These are phyloP conservation scores for Lumnitzera littorea DNA, from an alignment of 345 rosid genomes.

Conservation along the genomic window DNA sequence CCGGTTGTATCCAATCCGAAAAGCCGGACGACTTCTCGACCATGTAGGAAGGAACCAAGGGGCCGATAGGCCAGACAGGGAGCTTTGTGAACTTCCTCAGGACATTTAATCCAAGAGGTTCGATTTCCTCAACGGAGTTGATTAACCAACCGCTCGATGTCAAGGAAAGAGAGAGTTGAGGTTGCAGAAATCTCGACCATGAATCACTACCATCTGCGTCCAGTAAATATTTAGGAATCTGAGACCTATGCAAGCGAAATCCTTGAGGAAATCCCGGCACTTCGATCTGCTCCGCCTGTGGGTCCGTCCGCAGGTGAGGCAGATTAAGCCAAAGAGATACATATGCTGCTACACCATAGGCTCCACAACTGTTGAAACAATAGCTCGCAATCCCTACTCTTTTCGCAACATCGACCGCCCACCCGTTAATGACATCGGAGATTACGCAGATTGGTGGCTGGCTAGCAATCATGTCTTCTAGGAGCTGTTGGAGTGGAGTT, in stretches of 20 bases:
- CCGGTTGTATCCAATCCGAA: not conserved
- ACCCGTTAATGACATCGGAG: conserved; percentile 31
- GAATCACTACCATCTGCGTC: conserved; percentile 32
- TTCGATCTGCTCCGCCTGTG: conserved; percentile 17
- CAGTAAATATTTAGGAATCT: conserved; percentile 22
- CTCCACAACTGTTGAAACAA: conserved; percentile 29
- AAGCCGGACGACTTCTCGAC: conserved; percentile 4
- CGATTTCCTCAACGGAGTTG: conserved; percentile 24
- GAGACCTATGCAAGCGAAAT: conserved; percentile 30
- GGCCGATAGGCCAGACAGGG: conserved; percentile 41
- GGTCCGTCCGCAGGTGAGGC: conserved; percentile 26
- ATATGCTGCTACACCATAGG: conserved; percentile 32
- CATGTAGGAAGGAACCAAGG: conserved; percentile 29
- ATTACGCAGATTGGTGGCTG: conserved; percentile 38
- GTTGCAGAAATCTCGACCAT: conserved; percentile 36
- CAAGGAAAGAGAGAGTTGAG: conserved; percentile 19
- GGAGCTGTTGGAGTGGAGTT: conserved; percentile 18
- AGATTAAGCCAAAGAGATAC: conserved; percentile 39
- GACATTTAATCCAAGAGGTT: conserved; percentile 21
- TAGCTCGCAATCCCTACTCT: conserved; percentile 20
- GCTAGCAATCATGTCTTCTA: conserved; percentile 11
- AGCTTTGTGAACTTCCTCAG: conserved; percentile 21
- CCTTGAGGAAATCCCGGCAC: conserved; percentile 40
- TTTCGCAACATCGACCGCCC: conserved; percentile 32
- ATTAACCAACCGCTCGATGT: too few species aligned